phyloP scores from a whole-genome alignment of 2,329 filamentous ascomycete species.

The Colletotrichum aenigma region DNA sequence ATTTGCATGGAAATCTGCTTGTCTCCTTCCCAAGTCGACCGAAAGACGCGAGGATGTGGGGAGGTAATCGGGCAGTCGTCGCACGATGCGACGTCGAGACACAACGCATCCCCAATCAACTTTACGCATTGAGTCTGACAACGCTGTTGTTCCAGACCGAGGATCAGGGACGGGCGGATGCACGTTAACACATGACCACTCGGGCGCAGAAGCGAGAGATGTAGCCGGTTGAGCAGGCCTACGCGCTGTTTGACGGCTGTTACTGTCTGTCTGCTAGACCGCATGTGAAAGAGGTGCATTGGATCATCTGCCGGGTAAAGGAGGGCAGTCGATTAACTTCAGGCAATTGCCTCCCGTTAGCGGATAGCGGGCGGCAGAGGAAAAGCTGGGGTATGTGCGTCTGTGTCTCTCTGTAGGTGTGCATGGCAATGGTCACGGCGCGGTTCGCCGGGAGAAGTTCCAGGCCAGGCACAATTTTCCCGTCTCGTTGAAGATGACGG shows the following conservation, averaged over 20 bases:
- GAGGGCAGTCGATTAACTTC: not conserved
- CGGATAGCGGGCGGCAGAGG: conserved; percentile 16
- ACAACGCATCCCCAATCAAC: not conserved
- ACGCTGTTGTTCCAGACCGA: not conserved
- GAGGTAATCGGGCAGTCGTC: not conserved
- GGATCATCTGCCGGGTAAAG: not conserved
- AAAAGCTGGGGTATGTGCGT: conserved; percentile 1
- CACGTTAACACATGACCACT: not conserved
- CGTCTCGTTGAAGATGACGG: not conserved
- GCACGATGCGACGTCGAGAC: not conserved
- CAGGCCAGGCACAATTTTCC: not conserved
- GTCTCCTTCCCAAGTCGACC: not conserved
- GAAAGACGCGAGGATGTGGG: not conserved
- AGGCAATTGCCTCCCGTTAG: not conserved
- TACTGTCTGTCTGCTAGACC: not conserved
- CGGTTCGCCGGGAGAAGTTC: not conserved
- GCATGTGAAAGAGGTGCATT: not conserved
- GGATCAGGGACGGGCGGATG: not conserved
- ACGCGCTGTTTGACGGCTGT: not conserved
- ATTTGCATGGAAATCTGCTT: not conserved
- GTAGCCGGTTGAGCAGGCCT: not conserved
- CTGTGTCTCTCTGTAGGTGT: not conserved
- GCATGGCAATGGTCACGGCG: not conserved
- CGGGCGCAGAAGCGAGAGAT: not conserved
- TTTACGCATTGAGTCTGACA: not conserved